Evolutionary conservation across 2,329 filamentous ascomycete species (phyloP).

Genomic region (Claviceps pazoutovae): DNA sequence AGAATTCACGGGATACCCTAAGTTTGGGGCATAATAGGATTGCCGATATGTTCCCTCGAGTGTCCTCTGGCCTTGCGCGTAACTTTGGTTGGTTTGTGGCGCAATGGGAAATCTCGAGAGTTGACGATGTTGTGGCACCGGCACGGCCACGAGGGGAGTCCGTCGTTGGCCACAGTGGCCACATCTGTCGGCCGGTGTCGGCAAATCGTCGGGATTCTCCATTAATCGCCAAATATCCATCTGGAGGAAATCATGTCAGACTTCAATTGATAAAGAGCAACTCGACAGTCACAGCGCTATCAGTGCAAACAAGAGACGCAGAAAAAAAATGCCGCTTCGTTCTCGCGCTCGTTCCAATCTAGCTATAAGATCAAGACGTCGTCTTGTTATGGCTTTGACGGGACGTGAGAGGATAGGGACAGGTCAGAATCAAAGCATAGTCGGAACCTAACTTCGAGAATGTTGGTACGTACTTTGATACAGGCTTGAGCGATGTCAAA

Average conservation of each 20-base stretch:
- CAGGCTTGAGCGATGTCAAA: too few species aligned
- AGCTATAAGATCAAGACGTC: not conserved
- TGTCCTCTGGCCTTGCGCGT: too few species aligned
- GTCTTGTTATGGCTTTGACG: not conserved
- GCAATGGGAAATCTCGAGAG: too few species aligned
- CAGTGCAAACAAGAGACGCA: constrained; percentile 1
- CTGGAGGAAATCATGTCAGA: constrained; percentile 13
- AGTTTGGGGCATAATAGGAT: too few species aligned
- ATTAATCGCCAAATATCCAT: constrained; percentile 16
- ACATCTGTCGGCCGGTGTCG: too few species aligned
- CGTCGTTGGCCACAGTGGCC: too few species aligned
- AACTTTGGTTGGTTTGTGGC: too few species aligned
- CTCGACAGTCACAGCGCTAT: constrained; percentile 20
- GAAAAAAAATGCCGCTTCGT: not conserved
- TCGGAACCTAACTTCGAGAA: not conserved
- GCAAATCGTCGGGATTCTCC: too few species aligned
- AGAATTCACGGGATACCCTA: too few species aligned
- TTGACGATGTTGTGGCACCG: too few species aligned
- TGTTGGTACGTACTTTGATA: not conserved
- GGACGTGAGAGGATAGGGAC: not conserved
- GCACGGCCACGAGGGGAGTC: too few species aligned
- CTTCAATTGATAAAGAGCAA: constrained; percentile 18
- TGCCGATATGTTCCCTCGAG: too few species aligned
- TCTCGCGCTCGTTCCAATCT: not conserved
- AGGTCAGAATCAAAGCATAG: not conserved